Evolutionary conservation across 1,139 yeast species (phyloP).

Genomic region (Lodderomyces jiufengensis): DNA sequence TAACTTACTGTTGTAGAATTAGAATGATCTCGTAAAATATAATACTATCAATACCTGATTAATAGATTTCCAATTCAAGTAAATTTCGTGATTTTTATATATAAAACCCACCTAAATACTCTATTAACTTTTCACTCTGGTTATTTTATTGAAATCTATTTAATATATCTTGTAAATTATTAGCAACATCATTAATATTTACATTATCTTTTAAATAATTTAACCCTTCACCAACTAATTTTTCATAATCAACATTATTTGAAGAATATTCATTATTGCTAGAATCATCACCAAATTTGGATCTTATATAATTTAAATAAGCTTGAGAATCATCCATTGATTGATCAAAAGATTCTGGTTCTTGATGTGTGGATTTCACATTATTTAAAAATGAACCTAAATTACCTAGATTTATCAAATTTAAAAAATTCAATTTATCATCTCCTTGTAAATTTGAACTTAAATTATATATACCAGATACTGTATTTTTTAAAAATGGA

Average conservation of each 20-base stretch:
- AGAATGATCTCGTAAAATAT: too few species aligned
- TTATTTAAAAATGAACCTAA: constrained; percentile 4
- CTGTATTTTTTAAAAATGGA: constrained; percentile 15
- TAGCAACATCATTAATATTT: constrained; percentile 1
- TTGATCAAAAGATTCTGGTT: not conserved
- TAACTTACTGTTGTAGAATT: too few species aligned
- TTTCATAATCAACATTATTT: not conserved
- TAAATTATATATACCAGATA: too few species aligned
- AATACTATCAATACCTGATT: too few species aligned
- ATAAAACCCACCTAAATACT: too few species aligned
- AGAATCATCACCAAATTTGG: not conserved
- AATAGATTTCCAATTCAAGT: too few species aligned
- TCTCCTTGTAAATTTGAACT: constrained; percentile 2
- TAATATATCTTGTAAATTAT: constrained; percentile 1
- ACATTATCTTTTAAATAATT: constrained; percentile 1
- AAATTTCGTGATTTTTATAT: too few species aligned
- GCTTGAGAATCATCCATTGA: constrained; percentile 1
- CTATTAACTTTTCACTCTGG: too few species aligned
- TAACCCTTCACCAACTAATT: constrained; percentile 1
- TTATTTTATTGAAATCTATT: not conserved
- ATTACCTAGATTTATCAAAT: not conserved
- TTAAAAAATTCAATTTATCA: too few species aligned
- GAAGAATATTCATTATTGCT: too few species aligned
- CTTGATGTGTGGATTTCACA: constrained; percentile 4
- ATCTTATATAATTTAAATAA: constrained; percentile 1